A percentile compares a stretch with the other conserved stretches of the same genome.
Conservation (phyloP, 192 early-diverging fungal genomes). For the Backusella tarrabulga region DNA sequence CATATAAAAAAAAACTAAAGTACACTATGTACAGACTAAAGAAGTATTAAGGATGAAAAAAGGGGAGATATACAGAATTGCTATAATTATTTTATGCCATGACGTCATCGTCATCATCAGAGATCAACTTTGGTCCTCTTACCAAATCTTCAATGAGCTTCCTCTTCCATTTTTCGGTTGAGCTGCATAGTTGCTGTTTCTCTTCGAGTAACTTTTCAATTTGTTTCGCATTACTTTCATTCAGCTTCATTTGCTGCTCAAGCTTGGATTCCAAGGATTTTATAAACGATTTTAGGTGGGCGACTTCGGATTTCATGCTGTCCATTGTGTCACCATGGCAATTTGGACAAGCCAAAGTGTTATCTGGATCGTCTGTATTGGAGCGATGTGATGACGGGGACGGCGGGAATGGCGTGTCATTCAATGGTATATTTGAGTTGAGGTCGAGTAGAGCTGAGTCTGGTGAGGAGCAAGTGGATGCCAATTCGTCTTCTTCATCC, state of each 20-base stretch:
- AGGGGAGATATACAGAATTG: neutral
- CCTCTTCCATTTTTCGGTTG: slow-evolving; percentile 9
- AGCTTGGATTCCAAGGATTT: neutral
- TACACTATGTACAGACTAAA: neutral
- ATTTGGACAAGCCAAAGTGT: neutral
- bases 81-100: neutral
- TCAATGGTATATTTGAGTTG: neutral
- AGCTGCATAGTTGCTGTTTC: neutral
- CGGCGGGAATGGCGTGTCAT: neutral
- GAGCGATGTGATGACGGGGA: neutral
- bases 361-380: neutral
- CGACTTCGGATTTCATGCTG: neutral
- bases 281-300: neutral
- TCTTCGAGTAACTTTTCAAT: neutral
- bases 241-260: slow-evolving; percentile 9
- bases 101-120: neutral
- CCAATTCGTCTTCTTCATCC: slow-evolving; percentile 33
- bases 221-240: neutral
- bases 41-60: neutral
- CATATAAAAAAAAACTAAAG: neutral
- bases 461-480: slow-evolving; percentile 24
- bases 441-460: slow-evolving; percentile 7
- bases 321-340: neutral
- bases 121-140: slow-evolving; percentile 4
- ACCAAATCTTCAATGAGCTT: neutral